These are phyloP conservation scores for Rutstroemia sydowiana DNA, from an alignment of 2,329 filamentous ascomycete species.

Conservation along the genomic window DNA sequence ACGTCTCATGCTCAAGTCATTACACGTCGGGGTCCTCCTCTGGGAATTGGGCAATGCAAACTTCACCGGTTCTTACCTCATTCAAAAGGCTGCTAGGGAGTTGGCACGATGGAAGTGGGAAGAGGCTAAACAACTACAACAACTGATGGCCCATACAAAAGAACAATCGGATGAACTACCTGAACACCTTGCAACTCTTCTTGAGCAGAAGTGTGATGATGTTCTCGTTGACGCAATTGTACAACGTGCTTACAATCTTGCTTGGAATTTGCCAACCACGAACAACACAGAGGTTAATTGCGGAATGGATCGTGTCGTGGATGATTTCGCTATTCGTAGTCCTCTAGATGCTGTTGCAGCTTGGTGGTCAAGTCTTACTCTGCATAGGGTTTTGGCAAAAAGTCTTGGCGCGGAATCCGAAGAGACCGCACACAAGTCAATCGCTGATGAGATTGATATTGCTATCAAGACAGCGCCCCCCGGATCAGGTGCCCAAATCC, in stretches of 20 bases:
- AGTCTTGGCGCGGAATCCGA: slow-evolving; percentile 51
- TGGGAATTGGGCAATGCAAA: slow-evolving; percentile 67
- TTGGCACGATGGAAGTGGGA: slow-evolving; percentile 75
- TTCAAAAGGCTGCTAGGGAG: slow-evolving; percentile 64
- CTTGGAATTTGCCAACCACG: slow-evolving; percentile 74
- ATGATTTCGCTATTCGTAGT: slow-evolving; percentile 77
- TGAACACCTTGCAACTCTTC: slow-evolving; percentile 65
- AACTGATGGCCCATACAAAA: slow-evolving; percentile 38
- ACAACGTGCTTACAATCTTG: slow-evolving; percentile 81
- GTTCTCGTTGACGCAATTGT: slow-evolving; percentile 72
- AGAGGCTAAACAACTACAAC: slow-evolving; percentile 61
- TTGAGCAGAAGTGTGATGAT: slow-evolving; percentile 74
- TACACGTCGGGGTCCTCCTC: slow-evolving; percentile 83
- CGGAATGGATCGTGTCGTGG: slow-evolving; percentile 74
- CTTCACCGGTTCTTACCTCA: slow-evolving; percentile 54
- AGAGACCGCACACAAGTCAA: slow-evolving; percentile 34
- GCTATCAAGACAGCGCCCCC: slow-evolving; percentile 70
- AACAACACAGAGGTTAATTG: slow-evolving; percentile 58
- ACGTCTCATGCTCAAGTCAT: slow-evolving; percentile 81
- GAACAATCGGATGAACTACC: slow-evolving; percentile 55
- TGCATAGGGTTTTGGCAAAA: slow-evolving; percentile 61
- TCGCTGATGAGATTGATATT: slow-evolving; percentile 50
- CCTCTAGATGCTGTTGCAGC: slow-evolving; percentile 85
- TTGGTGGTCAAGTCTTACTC: slow-evolving; percentile 73
- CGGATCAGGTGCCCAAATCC: slow-evolving; percentile 62